Evolutionary conservation across 78 protist species (phyloP), one percentile per base, ranked within the genome.

Genomic region (Emiliania huxleyi): DNA sequence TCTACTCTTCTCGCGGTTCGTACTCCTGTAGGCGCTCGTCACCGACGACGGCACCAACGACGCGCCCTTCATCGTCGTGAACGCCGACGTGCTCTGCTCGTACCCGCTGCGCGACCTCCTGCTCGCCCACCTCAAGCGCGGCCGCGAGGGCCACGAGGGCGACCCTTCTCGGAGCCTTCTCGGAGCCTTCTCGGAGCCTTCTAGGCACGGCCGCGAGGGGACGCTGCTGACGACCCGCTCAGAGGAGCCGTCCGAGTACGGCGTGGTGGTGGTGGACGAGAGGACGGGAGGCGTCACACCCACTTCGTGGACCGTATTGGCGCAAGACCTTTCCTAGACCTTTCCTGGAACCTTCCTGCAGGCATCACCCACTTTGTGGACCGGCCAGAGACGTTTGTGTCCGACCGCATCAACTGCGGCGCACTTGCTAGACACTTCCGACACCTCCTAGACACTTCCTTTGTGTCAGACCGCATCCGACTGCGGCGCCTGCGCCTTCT

Each of bases 21-120:
- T n/a, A n/a, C n/a, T n/a, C n/a, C n/a, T n/a, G n/a, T n/a, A n/a
- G n/a, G 56, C 35, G 40, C 37, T 81, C 29, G 44, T 81, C 55
- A 81, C 48, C 23, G 33, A 26, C 40, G 89, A 29, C 40, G 46
- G 87, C 87, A 1, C 25, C n/a, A 26, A 6, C 40, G 38, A 8
- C 55, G 35, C 52, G 56, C 89, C 89, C 25, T 81, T 81, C 89
- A 22, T 81, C 38, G 89, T 81, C 56, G 48, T 81, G 12, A 81
- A 81, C 89, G 37, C 49, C 43, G 89, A 81, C 56, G 89, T 81
- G 89, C 89, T 81, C 43, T 81, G 89, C 89, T 44, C 89, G 23
- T 81, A 42, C 38, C 89, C 89, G 49, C 89, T 81, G 42, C 55
- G 56, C 11, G 89, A 81, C 38, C 52, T 81, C 35, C 52, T 81